Percentiles rank a stretch among this genome's conserved stretches.
Evolutionary conservation across 2,329 filamentous ascomycete genomes (phyloP).

Genomic region (Fusarium longipes): DNA sequence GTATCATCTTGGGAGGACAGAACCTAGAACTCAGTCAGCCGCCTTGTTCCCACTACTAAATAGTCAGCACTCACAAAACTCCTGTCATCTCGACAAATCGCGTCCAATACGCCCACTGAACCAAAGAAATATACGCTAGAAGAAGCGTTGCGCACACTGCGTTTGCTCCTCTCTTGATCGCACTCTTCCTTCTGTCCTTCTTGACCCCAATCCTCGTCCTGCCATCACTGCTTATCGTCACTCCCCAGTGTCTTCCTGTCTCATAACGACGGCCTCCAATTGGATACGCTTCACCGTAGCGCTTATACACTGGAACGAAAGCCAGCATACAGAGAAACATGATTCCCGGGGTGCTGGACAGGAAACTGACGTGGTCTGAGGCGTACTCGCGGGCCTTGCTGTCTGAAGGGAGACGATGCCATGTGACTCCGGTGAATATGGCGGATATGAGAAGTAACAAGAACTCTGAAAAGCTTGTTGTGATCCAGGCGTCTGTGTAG

Average conservation of each 20-base stretch:
- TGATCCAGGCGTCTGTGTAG: constrained; percentile 42
- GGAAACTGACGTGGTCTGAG: constrained; percentile 35
- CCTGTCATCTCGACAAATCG: constrained; percentile 33
- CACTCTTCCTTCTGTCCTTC: not conserved
- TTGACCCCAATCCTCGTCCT: constrained; percentile 26
- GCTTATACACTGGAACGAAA: constrained; percentile 38
- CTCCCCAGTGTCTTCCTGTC: constrained; percentile 36
- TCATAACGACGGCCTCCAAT: constrained; percentile 41
- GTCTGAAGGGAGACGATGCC: constrained; percentile 34
- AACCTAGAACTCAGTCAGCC: not conserved
- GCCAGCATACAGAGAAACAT: constrained; percentile 34
- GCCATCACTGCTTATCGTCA: constrained; percentile 28
- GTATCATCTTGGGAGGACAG: constrained; percentile 1
- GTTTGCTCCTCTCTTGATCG: constrained; percentile 21
- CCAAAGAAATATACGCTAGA: constrained; percentile 30
- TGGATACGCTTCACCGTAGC: constrained; percentile 42
- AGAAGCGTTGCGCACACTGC: constrained; percentile 4
- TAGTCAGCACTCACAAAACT: constrained; percentile 19
- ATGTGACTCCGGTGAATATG: constrained; percentile 43
- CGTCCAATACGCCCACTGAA: constrained; percentile 37
- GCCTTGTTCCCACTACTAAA: not conserved
- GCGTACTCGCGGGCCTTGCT: constrained; percentile 21
- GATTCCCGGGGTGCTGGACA: constrained; percentile 37
- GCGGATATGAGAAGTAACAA: constrained; percentile 35
- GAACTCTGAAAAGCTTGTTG: constrained; percentile 31